These are phyloP conservation scores for Heliamphora pulchella DNA, from an alignment of 179 eudicot species.

Conservation along the genomic window DNA sequence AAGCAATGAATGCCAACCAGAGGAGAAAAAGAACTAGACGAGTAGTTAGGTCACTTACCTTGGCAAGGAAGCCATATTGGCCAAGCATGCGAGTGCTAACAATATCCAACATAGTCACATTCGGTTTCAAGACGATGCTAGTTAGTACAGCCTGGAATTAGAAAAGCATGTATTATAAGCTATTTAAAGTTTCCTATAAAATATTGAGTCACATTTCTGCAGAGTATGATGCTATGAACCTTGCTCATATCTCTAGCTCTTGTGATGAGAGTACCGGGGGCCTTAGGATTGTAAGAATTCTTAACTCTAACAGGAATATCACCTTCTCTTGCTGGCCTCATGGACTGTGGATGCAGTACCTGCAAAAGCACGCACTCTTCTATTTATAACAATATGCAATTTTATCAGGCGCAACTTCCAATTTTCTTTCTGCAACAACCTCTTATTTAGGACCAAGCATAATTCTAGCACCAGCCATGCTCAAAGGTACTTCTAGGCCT, in stretches of 20 bases:
- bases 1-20: not conserved
- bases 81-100: constrained; percentile 97
- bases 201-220: not conserved
- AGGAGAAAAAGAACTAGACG: not conserved
- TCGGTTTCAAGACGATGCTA: constrained; percentile 89
- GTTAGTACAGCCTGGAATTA: constrained; percentile 71
- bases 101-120: constrained; percentile 96
- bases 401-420: not conserved
- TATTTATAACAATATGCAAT: not conserved
- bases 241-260: constrained; percentile 75
- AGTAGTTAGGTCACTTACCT: constrained; percentile 35
- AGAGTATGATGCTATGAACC: constrained; percentile 36
- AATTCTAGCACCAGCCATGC: too few relatives aligned
- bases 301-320: constrained; percentile 93
- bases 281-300: constrained; percentile 87
- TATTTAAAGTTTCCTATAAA: not conserved
- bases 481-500: too few relatives aligned
- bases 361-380: constrained; percentile 22
- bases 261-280: constrained; percentile 88
- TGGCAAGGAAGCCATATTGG: constrained; percentile 88
- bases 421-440: too few relatives aligned
- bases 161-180: not conserved
- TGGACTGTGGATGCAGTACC: constrained; percentile 97
- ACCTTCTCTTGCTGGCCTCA: constrained; percentile 95
- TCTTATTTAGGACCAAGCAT: too few relatives aligned